These are phyloP conservation scores for Neurospora sp. DNA, from an alignment of 2,329 filamentous ascomycete species.

Conservation along the genomic window DNA sequence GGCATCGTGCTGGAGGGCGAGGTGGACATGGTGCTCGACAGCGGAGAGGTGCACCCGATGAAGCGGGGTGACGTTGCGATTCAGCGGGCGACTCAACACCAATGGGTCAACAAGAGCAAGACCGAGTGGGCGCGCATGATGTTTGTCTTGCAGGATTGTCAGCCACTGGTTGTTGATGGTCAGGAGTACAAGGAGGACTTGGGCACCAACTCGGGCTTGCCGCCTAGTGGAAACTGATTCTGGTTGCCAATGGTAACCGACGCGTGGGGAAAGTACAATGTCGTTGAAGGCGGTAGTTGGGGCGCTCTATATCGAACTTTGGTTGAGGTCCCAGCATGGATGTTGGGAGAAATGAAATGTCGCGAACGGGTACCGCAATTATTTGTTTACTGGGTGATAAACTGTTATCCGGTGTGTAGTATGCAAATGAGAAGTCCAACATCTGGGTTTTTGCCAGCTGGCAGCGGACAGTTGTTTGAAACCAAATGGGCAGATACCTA, in stretches of 20 bases:
- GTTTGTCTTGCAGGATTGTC: constrained; percentile 21
- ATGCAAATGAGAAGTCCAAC: too few relatives aligned
- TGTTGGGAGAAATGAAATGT: too few relatives aligned
- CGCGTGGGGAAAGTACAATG: too few relatives aligned
- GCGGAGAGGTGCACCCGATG: constrained; percentile 30
- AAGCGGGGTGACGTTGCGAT: constrained; percentile 36
- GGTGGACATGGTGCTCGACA: constrained; percentile 36
- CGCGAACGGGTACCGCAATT: too few relatives aligned
- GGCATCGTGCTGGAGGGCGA: constrained; percentile 38
- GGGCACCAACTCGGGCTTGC: constrained; percentile 14
- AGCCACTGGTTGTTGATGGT: constrained; percentile 12
- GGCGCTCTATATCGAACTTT: neutral
- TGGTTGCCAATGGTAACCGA: neutral
- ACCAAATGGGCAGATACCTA: neutral
- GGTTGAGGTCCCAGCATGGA: too few relatives aligned
- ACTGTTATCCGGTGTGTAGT: too few relatives aligned
- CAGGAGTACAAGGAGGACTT: constrained; percentile 16
- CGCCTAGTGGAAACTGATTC: constrained; percentile 16
- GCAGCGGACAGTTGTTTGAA: neutral
- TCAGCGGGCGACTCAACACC: constrained; percentile 37
- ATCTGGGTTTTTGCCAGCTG: too few relatives aligned
- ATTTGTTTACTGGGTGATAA: too few relatives aligned
- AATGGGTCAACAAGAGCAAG: constrained; percentile 31
- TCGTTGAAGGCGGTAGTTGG: neutral
- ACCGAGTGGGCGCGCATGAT: constrained; percentile 32